Base-by-base conservation (phyloP, 768 basidiomycete genomes). In the Rhodocollybia butyracea region DNA sequence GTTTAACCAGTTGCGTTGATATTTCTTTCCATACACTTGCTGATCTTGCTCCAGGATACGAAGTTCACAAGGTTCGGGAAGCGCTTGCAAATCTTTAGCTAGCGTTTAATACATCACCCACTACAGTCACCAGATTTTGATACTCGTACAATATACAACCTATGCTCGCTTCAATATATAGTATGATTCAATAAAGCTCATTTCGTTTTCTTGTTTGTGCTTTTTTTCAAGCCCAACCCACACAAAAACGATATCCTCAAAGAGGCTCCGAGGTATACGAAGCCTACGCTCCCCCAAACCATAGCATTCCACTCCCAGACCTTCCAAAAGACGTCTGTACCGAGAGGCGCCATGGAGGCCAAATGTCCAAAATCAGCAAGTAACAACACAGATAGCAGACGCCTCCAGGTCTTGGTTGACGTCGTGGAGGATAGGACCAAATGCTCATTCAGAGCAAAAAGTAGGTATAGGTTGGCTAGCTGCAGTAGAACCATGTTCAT, bases 241-340 rank as follows among this genome's bases (percentile, higher is more conserved):
- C 61, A 39, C 42, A 75, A 60, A 59, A 81, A 80, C 22, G 69
- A 68, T 36, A 73, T 69, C 56, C 78, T 64, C 72, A 75, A 71
- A 3, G 64, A 64, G 34, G 78, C 79, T 1, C 79, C 79, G 11
- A 69, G 45, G 54, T 79, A 81, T 7, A 80, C 79, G 43, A 80
- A 80, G 12, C 77, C 79, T n/a, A 80, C 73, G 43, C 78, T 80
- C 0, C 80, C 78, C 77, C 76, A 81, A 22, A 70, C 68, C 79
- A 81, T 79, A 50, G 76, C 77, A 59, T 78, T 79, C 79, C 78
- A 81, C 36, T 68, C 70, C 72, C 69, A 70, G n/a, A 76, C 65
- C 19, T 66, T 64, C 73, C 76, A 73, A 58, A 73, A 80, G 21
- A 77, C 72, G 11, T 69, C 71, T 5, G 47, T 43, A 19, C 76